Evolutionary conservation across 768 basidiomycete species (phyloP).

Genomic region (Boletellus emodensis): DNA sequence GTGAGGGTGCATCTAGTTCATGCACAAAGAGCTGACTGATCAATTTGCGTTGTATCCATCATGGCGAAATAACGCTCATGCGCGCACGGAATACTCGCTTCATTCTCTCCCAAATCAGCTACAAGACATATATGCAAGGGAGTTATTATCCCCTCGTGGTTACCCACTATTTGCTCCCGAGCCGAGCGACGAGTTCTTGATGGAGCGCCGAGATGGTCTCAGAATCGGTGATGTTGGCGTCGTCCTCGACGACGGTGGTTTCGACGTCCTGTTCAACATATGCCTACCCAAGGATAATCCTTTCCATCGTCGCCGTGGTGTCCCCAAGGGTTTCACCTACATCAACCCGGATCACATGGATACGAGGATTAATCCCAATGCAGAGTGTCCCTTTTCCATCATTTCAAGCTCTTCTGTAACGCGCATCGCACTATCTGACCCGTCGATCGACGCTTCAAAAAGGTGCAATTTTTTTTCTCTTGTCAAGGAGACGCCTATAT

Average conservation of each 20-base stretch:
- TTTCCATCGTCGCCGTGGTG: constrained; percentile 7
- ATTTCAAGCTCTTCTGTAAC: constrained; percentile 4
- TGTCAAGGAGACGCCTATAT: no score
- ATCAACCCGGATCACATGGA: constrained; percentile 8
- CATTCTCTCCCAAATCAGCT: no score
- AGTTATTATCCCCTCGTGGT: no score
- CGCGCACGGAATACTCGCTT: no score
- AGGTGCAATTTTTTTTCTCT: not conserved
- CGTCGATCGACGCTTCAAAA: not conserved
- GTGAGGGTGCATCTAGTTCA: no score
- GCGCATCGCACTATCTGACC: not conserved
- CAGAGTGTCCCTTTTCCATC: not conserved
- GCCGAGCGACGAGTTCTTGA: constrained; percentile 21
- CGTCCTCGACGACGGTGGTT: constrained; percentile 25
- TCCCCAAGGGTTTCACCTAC: constrained; percentile 26
- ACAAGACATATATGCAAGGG: no score
- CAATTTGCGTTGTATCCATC: no score
- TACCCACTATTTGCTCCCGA: constrained; percentile 21
- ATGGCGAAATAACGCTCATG: no score
- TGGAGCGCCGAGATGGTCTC: constrained; percentile 23
- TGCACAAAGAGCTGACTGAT: no score
- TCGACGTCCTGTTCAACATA: constrained; percentile 35
- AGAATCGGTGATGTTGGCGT: constrained; percentile 35
- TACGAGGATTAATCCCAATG: constrained; percentile 1
- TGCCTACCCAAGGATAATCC: constrained; percentile 28